Conservation (phyloP, 164 flowering plant genomes). For the Santalum album region DNA sequence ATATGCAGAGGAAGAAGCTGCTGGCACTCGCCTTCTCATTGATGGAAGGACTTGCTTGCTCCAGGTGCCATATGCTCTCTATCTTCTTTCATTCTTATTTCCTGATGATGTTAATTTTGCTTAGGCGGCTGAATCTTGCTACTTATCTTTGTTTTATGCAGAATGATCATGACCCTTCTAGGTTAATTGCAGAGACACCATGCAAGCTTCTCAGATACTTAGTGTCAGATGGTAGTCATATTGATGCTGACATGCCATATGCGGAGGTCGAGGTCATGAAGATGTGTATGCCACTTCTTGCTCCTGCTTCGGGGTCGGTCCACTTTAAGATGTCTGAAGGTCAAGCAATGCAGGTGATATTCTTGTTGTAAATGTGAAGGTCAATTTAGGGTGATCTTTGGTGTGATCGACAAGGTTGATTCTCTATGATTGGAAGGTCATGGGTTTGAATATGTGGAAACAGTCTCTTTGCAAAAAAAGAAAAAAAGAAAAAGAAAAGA, state of each 20-base stretch:
- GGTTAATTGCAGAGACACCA: conserved; percentile 95
- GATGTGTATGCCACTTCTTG: conserved; percentile 99
- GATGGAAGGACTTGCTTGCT: conserved; percentile 99
- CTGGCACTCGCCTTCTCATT: conserved; percentile 97
- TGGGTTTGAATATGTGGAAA: too few species aligned
- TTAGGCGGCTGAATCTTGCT: conserved; percentile 4
- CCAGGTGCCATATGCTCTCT: conserved; percentile 53
- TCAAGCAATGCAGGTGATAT: conserved; percentile 92
- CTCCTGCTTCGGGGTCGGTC: conserved; percentile 91
- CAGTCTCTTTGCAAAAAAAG: too few species aligned
- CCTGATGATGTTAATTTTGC: too few species aligned
- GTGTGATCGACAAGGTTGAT: too few species aligned
- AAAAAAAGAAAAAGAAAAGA: too few species aligned
- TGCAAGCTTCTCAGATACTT: conserved; percentile 93
- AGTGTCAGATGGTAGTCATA: conserved; percentile 72
- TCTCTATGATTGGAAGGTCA: too few species aligned
- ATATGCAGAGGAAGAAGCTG: conserved; percentile 99
- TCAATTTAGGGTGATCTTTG: too few species aligned
- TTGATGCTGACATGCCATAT: conserved; percentile 92
- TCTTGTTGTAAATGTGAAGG: conserved; percentile 7
- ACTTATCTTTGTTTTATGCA: conserved; percentile 20
- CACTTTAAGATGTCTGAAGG: conserved; percentile 92
- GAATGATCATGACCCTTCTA: conserved; percentile 99
- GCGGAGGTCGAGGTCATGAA: conserved; percentile 99
- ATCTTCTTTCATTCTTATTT: too few species aligned